Conservation (phyloP, 1,284 basidiomycete genomes). For the Phellopilus nigrolimitatus region DNA sequence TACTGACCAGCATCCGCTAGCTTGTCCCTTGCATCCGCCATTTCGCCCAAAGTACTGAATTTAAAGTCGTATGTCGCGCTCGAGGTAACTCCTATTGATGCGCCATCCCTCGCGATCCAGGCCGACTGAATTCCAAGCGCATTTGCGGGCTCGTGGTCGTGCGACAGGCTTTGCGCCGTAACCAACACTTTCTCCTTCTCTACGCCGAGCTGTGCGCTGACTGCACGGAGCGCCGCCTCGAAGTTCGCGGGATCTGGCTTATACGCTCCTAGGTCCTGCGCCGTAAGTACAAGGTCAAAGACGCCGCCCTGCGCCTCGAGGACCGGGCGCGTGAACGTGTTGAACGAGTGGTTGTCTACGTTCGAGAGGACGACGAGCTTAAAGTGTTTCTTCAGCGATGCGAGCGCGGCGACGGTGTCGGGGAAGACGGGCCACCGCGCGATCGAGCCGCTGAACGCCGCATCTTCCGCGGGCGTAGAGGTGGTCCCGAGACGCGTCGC, state of each 20-base stretch:
- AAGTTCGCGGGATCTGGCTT: slow-evolving; percentile 64
- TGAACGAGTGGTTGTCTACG: slow-evolving; percentile 61
- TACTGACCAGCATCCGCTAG: too few relatives aligned
- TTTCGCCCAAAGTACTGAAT: slow-evolving; percentile 27
- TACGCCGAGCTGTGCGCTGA: slow-evolving; percentile 41
- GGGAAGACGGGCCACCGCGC: slow-evolving; percentile 60
- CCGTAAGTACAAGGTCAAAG: slow-evolving; percentile 62
- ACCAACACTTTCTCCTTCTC: slow-evolving; percentile 45
- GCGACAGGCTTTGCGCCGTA: slow-evolving; percentile 54
- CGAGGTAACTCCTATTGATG: slow-evolving; percentile 36
- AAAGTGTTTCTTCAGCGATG: slow-evolving; percentile 52
- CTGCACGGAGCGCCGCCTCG: slow-evolving; percentile 42
- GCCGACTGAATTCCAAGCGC: slow-evolving; percentile 46
- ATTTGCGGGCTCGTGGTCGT: slow-evolving; percentile 54
- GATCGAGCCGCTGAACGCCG: slow-evolving; percentile 54
- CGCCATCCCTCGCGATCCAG: slow-evolving; percentile 56
- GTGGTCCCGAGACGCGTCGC: slow-evolving; percentile 29
- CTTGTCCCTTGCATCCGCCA: slow-evolving; percentile 27
- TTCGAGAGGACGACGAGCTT: slow-evolving; percentile 71
- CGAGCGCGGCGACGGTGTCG: slow-evolving; percentile 58
- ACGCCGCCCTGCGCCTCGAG: slow-evolving; percentile 38
- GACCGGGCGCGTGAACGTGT: slow-evolving; percentile 47
- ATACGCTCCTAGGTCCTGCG: slow-evolving; percentile 62
- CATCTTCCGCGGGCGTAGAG: slow-evolving; percentile 23
- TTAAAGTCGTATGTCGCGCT: slow-evolving; percentile 22